Evolutionary conservation across 192 early-diverging fungal genomes (phyloP), one percentile per base, ranked within the genome.

Genomic region (Coemansia sp.): DNA sequence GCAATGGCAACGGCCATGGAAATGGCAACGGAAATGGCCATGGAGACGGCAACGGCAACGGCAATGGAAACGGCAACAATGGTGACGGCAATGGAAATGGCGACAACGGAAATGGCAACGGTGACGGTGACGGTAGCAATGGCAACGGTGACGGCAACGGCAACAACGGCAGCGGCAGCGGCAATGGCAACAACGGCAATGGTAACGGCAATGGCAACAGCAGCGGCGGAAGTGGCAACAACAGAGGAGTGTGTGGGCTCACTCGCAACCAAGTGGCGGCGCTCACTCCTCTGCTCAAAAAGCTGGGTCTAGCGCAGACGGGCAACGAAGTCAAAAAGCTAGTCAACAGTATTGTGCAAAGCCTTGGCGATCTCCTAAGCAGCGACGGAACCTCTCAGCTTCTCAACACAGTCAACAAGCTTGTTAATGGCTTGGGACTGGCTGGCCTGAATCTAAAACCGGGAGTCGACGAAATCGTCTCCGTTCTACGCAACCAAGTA

Each of bases 241-340:
- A 61, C 35, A 59, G 48, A 37, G 68, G 68, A 11, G 39, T 70
- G 2, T 81, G 78, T 42, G 78, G 72, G 0, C 59, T 81, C 8
- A 66, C 69, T 6, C 42, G 53, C 0, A 38, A 38, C 9, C 72
- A 72, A 16, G 69, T 75, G 9, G 36, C 78, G 0, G 73, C 73
- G 5, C 78, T 81, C 7, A 75, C 69, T 0, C 78, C 78, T 1
- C 37, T 81, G 11, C 63, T 81, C 59, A 75, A 72, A n/a, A 72
- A 72, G 34, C 73, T 81, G 6, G 73, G 78, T 8, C 62, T 81
- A 23, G 78, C 73, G 12, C 16, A 61, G 21, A 81, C 78, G 7
- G 78, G 70, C 41, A 66, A 75, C 70, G 78, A 75, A 33, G 56
- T 81, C 66, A 81, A 81, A 42, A 56, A 74, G 39, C 65, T 81